A percentile compares a stretch with the other conserved stretches of the same genome.
Conservation (phyloP, 345 rosid genomes). For the Turnera subulata region DNA sequence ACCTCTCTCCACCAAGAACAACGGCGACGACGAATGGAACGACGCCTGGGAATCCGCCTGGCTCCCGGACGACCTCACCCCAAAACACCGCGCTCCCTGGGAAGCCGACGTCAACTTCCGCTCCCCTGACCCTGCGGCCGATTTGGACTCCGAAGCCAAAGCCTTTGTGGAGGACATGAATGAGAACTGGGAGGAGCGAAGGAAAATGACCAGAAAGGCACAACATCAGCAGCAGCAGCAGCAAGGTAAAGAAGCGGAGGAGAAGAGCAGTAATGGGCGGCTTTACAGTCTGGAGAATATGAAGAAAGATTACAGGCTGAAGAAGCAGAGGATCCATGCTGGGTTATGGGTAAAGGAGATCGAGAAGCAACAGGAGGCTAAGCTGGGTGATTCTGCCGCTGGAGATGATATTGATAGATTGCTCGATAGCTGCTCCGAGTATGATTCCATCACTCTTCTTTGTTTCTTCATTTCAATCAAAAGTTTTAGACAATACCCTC, state of each 20-base stretch:
- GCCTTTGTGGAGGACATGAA: slow-evolving; percentile 93
- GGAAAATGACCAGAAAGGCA: slow-evolving; percentile 29
- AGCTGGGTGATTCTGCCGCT: slow-evolving; percentile 45
- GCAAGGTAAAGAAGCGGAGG: slow-evolving; percentile 22
- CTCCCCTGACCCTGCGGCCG: slow-evolving; percentile 26
- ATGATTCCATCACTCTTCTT: slow-evolving; percentile 7
- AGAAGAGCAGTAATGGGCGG: slow-evolving; percentile 13
- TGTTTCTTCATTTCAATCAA: not conserved
- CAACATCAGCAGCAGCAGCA: slow-evolving; percentile 10
- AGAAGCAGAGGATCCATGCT: slow-evolving; percentile 88
- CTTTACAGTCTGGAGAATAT: slow-evolving; percentile 79
- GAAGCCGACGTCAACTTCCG: slow-evolving; percentile 71
- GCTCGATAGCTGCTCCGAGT: slow-evolving; percentile 89
- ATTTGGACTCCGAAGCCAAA: slow-evolving; percentile 65
- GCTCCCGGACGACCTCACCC: slow-evolving; percentile 68
- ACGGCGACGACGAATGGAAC: slow-evolving; percentile 83
- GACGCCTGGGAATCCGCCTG: slow-evolving; percentile 93
- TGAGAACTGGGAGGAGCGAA: slow-evolving; percentile 79
- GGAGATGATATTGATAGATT: slow-evolving; percentile 77
- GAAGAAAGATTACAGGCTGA: slow-evolving; percentile 86
- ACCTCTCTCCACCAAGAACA: slow-evolving; percentile 36
- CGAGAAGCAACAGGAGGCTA: slow-evolving; percentile 78
- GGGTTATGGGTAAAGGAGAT: slow-evolving; percentile 90
- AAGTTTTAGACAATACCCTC: too few relatives aligned
- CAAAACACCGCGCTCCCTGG: slow-evolving; percentile 68